Percentiles rank a stretch among this genome's conserved stretches.
phyloP scores from a whole-genome alignment of 2,329 filamentous ascomycete species.

The Phialemoniopsis sp. region DNA sequence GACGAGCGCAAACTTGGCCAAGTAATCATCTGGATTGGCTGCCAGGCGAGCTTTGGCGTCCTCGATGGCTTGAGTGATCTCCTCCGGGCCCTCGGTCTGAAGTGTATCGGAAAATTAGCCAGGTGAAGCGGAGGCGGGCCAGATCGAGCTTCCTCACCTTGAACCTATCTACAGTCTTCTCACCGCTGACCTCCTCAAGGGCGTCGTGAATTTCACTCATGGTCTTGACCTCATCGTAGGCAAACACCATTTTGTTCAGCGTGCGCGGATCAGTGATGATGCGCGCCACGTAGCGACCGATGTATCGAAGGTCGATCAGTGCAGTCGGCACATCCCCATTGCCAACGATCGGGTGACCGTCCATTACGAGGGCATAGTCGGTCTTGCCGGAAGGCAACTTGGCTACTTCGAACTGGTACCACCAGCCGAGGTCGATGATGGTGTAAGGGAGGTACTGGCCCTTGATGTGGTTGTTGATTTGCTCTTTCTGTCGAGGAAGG shows the following conservation, averaged over 20 bases:
- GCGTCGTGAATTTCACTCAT: constrained; percentile 40
- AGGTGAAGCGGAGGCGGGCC: background rate
- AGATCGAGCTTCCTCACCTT: background rate
- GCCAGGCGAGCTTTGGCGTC: no score
- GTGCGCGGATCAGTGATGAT: constrained; percentile 49
- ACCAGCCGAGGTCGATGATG: constrained; percentile 54
- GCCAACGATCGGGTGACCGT: constrained; percentile 32
- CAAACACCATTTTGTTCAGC: constrained; percentile 46
- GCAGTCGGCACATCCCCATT: constrained; percentile 37
- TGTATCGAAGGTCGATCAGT: constrained; percentile 44
- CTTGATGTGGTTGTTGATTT: constrained; percentile 43
- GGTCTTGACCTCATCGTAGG: constrained; percentile 38
- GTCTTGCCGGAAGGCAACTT: constrained; percentile 21
- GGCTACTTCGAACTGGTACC: constrained; percentile 42
- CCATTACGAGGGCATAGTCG: constrained; percentile 38
- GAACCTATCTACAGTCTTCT: no score
- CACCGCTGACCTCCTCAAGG: constrained; percentile 42
- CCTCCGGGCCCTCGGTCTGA: no score
- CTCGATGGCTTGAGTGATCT: no score
- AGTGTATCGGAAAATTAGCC: no score
- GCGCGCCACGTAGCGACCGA: constrained; percentile 44
- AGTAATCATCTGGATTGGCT: no score
- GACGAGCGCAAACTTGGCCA: no score
- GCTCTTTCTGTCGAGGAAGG: constrained; percentile 35
- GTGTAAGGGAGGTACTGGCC: constrained; percentile 47